A percentile compares a stretch with the other conserved stretches of the same genome.
phyloP scores from a whole-genome alignment of 2,329 filamentous ascomycete species.

The Nemania bipapillata region DNA sequence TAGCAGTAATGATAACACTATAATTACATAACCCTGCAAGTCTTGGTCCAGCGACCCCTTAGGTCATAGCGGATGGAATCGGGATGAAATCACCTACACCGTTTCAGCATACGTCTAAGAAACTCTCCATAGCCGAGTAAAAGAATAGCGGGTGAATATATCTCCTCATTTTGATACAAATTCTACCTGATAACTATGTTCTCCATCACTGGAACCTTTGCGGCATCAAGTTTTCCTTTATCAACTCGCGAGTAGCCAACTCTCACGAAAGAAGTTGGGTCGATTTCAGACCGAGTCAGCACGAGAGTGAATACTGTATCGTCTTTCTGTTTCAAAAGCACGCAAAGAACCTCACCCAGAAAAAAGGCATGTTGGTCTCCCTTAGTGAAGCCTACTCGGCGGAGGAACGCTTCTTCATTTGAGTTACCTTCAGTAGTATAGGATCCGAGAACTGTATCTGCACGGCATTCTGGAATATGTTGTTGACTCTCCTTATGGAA shows the following conservation, averaged over 20 bases:
- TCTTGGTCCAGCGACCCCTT: too few species aligned
- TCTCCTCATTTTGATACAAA: too few species aligned
- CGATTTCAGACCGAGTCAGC: not conserved
- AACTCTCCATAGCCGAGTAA: too few species aligned
- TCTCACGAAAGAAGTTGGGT: conserved; percentile 5
- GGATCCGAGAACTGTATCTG: conserved; percentile 3
- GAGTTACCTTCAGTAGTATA: not conserved
- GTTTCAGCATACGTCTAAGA: too few species aligned
- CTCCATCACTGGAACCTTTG: not conserved
- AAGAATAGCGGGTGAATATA: too few species aligned
- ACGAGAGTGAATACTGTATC: conserved; percentile 7
- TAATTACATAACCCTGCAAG: too few species aligned
- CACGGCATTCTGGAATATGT: conserved; percentile 4
- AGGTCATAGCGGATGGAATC: too few species aligned
- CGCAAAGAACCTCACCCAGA: conserved; percentile 10
- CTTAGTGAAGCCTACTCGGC: not conserved
- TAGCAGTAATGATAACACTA: too few species aligned
- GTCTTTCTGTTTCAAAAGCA: conserved; percentile 7
- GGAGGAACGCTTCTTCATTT: not conserved
- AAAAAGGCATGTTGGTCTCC: not conserved
- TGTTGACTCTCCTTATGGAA: not conserved
- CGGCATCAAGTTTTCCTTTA: not conserved
- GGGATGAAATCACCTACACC: too few species aligned
- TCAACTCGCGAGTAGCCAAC: conserved; percentile 4
- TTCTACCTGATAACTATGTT: conserved; percentile 11